Conservation (phyloP, 805 yeast genomes). For the Pichia cabralensis region DNA sequence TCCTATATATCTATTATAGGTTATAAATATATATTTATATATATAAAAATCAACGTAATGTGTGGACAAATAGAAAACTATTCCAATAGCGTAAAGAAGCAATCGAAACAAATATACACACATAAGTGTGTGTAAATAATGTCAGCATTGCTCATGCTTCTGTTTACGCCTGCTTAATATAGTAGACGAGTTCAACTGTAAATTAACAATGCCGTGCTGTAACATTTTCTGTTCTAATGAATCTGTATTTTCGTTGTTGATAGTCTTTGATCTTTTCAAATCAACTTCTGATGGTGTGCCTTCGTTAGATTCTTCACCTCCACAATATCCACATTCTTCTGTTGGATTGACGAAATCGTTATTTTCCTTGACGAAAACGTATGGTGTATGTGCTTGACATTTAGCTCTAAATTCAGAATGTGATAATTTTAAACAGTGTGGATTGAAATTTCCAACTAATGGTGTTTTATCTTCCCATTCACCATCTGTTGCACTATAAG, state of each 20-base stretch:
- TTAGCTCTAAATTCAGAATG: conserved; percentile 5
- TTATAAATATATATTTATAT: too few species aligned
- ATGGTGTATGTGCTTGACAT: conserved; percentile 13
- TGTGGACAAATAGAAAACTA: too few species aligned
- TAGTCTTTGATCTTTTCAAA: background rate
- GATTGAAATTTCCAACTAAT: background rate
- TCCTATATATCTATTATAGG: too few species aligned
- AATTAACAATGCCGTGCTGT: conserved; percentile 29
- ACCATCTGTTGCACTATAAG: conserved; percentile 4
- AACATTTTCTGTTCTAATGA: conserved; percentile 17
- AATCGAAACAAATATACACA: too few species aligned
- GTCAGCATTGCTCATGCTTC: too few species aligned
- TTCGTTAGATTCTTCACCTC: background rate
- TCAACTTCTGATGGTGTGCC: background rate
- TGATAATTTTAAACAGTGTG: background rate
- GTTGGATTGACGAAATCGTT: too few species aligned
- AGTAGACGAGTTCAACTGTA: conserved; percentile 56
- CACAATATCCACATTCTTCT: conserved; percentile 1
- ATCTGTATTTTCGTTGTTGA: background rate
- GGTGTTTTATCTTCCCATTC: conserved; percentile 11
- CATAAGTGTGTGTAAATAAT: too few species aligned
- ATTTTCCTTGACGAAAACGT: conserved; percentile 4
- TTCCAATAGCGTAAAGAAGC: too few species aligned
- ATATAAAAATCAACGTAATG: too few species aligned
- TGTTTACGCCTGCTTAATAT: conserved; percentile 45